Conservation (phyloP, 805 yeast genomes). For the Metschnikowia continentalis region DNA sequence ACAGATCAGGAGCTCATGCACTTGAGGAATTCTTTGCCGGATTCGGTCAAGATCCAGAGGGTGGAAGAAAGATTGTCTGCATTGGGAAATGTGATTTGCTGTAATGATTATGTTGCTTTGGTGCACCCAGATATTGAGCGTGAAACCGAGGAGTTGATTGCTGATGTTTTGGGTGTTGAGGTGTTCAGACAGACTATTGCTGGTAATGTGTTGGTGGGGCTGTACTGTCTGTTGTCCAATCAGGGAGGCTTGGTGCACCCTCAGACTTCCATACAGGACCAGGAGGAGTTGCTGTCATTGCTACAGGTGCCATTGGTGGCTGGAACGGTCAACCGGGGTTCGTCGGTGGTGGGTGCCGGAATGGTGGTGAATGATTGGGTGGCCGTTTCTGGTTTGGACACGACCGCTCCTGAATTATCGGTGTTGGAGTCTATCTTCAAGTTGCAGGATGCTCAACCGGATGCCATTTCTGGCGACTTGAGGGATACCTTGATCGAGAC, state of each 20-base stretch:
- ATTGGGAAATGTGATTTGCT: conserved; percentile 94
- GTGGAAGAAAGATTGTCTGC: conserved; percentile 98
- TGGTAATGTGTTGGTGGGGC: conserved; percentile 95
- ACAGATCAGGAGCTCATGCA: conserved; percentile 98
- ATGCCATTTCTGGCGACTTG: conserved; percentile 75
- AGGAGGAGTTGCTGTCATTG: conserved; percentile 93
- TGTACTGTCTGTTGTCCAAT: conserved; percentile 90
- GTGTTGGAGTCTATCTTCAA: conserved; percentile 95
- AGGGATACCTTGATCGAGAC: conserved; percentile 93
- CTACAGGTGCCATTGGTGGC: conserved; percentile 97
- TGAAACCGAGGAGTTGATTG: conserved; percentile 97
- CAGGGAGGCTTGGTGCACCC: conserved; percentile 99
- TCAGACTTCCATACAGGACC: conserved; percentile 94
- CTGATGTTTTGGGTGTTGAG: conserved; percentile 97
- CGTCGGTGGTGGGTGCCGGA: conserved; percentile 97
- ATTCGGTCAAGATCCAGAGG: conserved; percentile 90
- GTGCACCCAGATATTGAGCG: conserved; percentile 99
- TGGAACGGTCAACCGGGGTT: conserved; percentile 97
- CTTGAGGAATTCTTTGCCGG: conserved; percentile 93
- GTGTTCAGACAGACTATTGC: conserved; percentile 99
- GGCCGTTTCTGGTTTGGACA: conserved; percentile 94
- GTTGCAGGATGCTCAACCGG: conserved; percentile 87
- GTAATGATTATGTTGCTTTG: conserved; percentile 97
- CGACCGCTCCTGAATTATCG: conserved; percentile 97
- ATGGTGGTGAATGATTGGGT: conserved; percentile 98